Conservation (phyloP, 371 early-diverging fungal genomes). For the Mucor mucedo region DNA sequence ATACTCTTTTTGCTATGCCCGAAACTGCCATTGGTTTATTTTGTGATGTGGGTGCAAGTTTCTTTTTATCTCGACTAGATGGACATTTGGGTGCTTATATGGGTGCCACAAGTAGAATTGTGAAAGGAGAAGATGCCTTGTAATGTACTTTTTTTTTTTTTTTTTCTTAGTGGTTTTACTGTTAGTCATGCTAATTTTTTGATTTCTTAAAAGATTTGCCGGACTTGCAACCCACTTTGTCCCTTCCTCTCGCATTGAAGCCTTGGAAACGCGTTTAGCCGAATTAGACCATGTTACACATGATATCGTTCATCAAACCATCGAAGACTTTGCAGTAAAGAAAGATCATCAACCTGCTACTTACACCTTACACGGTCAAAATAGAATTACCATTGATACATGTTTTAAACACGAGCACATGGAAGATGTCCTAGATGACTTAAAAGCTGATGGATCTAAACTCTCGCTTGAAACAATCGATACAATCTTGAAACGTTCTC, state of each 20-base stretch:
- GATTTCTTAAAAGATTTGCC: conserved; percentile 40
- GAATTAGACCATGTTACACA: conserved; percentile 74
- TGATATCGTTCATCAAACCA: conserved; percentile 77
- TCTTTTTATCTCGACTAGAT: conserved; percentile 90
- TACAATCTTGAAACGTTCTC: conserved; percentile 69
- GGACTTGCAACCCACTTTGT: conserved; percentile 95
- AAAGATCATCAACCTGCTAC: conserved; percentile 14
- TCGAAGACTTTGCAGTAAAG: conserved; percentile 83
- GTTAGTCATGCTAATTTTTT: background rate
- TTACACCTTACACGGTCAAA: conserved; percentile 25
- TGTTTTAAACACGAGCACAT: conserved; percentile 82
- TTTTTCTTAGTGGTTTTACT: background rate
- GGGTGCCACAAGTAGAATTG: conserved; percentile 82
- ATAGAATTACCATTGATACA: conserved; percentile 33
- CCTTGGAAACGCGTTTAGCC: conserved; percentile 75
- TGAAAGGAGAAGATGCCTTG: conserved; percentile 84
- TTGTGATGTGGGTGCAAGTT: conserved; percentile 94
- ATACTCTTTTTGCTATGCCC: conserved; percentile 79
- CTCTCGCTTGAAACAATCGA: conserved; percentile 74
- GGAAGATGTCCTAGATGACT: conserved; percentile 69
- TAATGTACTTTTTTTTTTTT: conserved; percentile 30
- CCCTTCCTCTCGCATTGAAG: conserved; percentile 75
- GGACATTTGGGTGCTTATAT: conserved; percentile 90
- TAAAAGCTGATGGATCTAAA: conserved; percentile 56
- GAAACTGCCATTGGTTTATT: conserved; percentile 93